phyloP scores from a whole-genome alignment of 257 asterid genomes.

The Paraleonurus japonicus region DNA sequence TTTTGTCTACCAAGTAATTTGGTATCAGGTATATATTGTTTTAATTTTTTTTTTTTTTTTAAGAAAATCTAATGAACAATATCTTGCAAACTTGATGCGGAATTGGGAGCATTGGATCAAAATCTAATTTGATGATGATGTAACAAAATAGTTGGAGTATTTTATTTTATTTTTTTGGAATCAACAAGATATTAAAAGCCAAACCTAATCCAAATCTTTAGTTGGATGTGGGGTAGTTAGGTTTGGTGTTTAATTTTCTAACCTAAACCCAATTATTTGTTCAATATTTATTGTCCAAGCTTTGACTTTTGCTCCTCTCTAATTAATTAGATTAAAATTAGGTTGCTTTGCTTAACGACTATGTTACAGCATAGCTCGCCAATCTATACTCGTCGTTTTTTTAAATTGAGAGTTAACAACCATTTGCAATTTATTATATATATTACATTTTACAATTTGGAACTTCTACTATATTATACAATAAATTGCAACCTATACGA shows the following conservation, averaged over 20 bases:
- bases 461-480: too few relatives aligned
- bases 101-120: neutral
- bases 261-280: conserved; percentile 35
- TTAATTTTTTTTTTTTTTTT: too few relatives aligned
- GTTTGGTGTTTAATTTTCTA: conserved; percentile 42
- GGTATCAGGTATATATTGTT: neutral
- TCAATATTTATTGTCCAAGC: conserved; percentile 21
- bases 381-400: conserved; percentile 17
- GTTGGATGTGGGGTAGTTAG: conserved; percentile 38
- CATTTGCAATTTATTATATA: too few relatives aligned
- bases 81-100: neutral
- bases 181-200: neutral
- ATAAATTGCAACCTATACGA: too few relatives aligned
- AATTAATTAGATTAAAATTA: neutral
- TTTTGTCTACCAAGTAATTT: neutral
- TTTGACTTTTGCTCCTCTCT: conserved; percentile 28
- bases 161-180: too few relatives aligned
- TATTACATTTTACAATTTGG: too few relatives aligned
- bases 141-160: too few relatives aligned
- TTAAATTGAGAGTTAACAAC: too few relatives aligned
- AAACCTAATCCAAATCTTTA: conserved; percentile 13
- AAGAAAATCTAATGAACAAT: neutral
- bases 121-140: neutral
- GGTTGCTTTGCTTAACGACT: conserved; percentile 24
- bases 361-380: conserved; percentile 38